Percentiles rank a stretch among this genome's conserved stretches.
These are phyloP conservation scores for Phycomyces nitens DNA, from an alignment of 192 early-diverging fungal genomes.

Conservation along the genomic window DNA sequence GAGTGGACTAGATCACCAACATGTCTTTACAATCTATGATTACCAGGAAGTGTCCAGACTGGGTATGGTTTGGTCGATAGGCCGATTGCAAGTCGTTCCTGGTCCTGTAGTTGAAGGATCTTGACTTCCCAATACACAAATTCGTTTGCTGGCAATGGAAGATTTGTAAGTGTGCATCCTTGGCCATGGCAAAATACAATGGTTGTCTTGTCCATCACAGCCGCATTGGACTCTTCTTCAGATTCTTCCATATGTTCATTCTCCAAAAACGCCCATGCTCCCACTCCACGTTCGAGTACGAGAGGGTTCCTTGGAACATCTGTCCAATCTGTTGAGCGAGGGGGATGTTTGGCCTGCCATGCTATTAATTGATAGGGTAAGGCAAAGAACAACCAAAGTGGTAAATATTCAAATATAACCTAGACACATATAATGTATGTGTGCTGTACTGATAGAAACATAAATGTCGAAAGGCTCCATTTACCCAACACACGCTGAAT, in stretches of 20 bases:
- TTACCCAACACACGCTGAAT: neutral
- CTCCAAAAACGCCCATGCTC: constrained; percentile 66
- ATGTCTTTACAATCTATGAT: neutral
- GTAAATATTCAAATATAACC: too few species aligned
- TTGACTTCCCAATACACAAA: constrained; percentile 76
- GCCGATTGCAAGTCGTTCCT: constrained; percentile 58
- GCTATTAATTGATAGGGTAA: too few species aligned
- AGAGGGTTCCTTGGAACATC: constrained; percentile 3
- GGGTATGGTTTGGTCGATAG: constrained; percentile 71
- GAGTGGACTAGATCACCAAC: neutral
- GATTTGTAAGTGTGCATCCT: constrained; percentile 66
- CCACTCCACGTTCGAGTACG: constrained; percentile 58
- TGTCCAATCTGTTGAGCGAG: constrained; percentile 3
- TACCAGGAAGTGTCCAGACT: constrained; percentile 59
- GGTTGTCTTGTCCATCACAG: constrained; percentile 61
- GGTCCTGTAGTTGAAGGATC: constrained; percentile 59
- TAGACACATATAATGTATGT: neutral
- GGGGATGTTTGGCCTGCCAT: constrained; percentile 17
- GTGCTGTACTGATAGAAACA: too few species aligned
- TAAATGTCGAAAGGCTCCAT: neutral
- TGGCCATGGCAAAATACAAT: constrained; percentile 64
- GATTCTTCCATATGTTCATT: constrained; percentile 24
- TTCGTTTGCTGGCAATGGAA: constrained; percentile 67
- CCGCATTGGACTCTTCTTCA: constrained; percentile 51
- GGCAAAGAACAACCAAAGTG: too few species aligned